A percentile compares a stretch with the other conserved stretches of the same genome.
Evolutionary conservation across 768 basidiomycete species (phyloP).

Genomic region (Pleurotus citrinopileatus): DNA sequence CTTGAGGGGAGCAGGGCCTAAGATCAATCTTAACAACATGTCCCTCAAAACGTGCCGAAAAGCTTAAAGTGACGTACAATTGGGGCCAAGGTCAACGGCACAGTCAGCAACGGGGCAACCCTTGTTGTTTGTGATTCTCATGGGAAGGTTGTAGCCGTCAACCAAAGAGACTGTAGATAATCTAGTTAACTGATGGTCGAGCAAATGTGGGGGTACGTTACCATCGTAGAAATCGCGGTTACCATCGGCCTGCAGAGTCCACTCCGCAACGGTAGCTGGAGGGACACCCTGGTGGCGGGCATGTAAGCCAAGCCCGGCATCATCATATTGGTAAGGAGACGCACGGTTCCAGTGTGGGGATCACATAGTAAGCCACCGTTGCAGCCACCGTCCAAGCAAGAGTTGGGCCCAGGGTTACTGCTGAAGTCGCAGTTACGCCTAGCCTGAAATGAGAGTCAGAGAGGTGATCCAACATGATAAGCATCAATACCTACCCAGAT

Average conservation of each 20-base stretch:
- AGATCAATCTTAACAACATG: not conserved
- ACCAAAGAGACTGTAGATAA: conserved; percentile 46
- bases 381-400: conserved; percentile 47
- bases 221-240: conserved; percentile 52
- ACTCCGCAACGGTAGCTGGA: conserved; percentile 69
- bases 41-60: not conserved
- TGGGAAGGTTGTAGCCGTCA: conserved; percentile 57
- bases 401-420: conserved; percentile 29
- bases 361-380: conserved; percentile 40
- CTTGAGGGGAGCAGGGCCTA: conserved; percentile 39
- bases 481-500: conserved; percentile 34
- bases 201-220: not conserved
- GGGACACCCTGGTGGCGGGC: conserved; percentile 44
- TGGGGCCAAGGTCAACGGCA: conserved; percentile 50
- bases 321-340: not conserved
- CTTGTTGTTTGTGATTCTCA: conserved; percentile 47
- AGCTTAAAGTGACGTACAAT: conserved; percentile 30
- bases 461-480: not conserved
- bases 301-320: not conserved
- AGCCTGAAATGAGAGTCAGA: conserved; percentile 38
- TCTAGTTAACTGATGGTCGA: not conserved
- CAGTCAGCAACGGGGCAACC: conserved; percentile 48
- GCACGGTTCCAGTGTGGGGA: conserved; percentile 12
- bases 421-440: conserved; percentile 47
- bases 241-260: conserved; percentile 46